Conservation (phyloP, 805 yeast genomes). For the Starmerella cellae region DNA sequence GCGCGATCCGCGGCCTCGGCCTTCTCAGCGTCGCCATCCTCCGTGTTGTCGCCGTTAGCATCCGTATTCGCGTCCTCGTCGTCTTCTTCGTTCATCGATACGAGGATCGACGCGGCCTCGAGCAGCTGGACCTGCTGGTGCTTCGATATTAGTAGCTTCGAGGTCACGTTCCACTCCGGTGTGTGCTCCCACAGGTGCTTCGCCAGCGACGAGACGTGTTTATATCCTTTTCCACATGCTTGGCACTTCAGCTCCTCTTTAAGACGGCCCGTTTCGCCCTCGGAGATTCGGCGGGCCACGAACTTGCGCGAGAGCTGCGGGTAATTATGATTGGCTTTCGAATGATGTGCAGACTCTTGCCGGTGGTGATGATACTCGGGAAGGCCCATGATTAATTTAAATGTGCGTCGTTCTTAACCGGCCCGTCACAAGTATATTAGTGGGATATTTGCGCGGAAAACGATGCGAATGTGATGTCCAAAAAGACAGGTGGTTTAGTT, state of each 20-base stretch:
- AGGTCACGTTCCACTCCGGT: slow-evolving; percentile 84
- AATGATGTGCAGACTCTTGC: neutral
- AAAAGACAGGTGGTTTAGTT: too few relatives aligned
- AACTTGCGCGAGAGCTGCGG: slow-evolving; percentile 34
- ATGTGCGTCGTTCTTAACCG: too few relatives aligned
- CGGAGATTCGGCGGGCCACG: slow-evolving; percentile 70
- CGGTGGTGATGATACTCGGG: neutral
- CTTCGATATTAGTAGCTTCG: slow-evolving; percentile 65
- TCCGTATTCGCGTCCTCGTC: slow-evolving; percentile 16
- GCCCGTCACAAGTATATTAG: too few relatives aligned
- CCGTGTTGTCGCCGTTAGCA: slow-evolving; percentile 17
- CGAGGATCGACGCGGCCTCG: slow-evolving; percentile 51
- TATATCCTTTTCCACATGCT: slow-evolving; percentile 84
- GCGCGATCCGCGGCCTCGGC: neutral
- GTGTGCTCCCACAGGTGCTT: slow-evolving; percentile 91
- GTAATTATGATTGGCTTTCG: neutral
- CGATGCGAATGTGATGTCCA: too few relatives aligned
- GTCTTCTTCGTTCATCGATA: slow-evolving; percentile 46
- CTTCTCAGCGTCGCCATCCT: neutral
- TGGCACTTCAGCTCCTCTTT: slow-evolving; percentile 79
- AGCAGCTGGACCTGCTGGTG: slow-evolving; percentile 78
- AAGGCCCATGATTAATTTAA: slow-evolving; percentile 1
- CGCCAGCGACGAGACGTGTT: slow-evolving; percentile 75
- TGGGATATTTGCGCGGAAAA: too few relatives aligned
- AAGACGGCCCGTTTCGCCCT: slow-evolving; percentile 73